phyloP scores from a whole-genome alignment of 306 rosid genomes.

The Gynostemma pentaphyllum region DNA sequence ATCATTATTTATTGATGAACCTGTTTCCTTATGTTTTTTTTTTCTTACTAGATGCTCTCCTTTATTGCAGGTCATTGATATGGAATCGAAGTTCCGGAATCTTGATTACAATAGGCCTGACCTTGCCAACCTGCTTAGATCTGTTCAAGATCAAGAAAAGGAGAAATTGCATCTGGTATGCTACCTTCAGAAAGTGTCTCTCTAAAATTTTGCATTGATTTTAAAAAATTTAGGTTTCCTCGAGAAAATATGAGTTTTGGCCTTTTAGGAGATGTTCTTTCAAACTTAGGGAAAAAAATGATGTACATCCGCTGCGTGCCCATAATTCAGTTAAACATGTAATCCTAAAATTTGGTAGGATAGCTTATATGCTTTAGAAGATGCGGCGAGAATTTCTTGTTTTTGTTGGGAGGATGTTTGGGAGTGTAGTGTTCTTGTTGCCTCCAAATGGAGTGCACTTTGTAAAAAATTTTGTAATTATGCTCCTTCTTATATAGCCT shows the following conservation, averaged over 20 bases:
- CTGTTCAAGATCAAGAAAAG: constrained; percentile 79
- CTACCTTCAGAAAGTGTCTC: constrained; percentile 1
- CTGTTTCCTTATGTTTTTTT: not conserved
- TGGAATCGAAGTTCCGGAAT: constrained; percentile 48
- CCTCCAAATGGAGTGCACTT: too few species aligned
- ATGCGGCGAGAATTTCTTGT: not conserved
- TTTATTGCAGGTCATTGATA: constrained; percentile 48
- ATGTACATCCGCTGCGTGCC: not conserved
- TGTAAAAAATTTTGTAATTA: too few species aligned
- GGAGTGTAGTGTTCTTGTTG: too few species aligned
- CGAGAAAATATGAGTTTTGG: not conserved
- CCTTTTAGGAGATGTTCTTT: not conserved
- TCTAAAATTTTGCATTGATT: not conserved
- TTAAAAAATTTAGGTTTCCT: not conserved
- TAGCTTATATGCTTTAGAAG: not conserved
- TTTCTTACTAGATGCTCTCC: constrained; percentile 8
- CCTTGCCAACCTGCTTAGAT: constrained; percentile 73
- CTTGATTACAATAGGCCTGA: constrained; percentile 48
- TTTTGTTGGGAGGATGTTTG: too few species aligned
- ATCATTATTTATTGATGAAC: not conserved
- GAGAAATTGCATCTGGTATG: constrained; percentile 69
- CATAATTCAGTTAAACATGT: not conserved
- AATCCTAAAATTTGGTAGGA: not conserved
- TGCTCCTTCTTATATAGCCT: too few species aligned
- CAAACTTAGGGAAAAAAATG: not conserved